Percentiles rank a stretch among this genome's conserved stretches.
Evolutionary conservation across 225 moss, liverwort and hornwort species (phyloP).

Genomic region (Neckera pumila): DNA sequence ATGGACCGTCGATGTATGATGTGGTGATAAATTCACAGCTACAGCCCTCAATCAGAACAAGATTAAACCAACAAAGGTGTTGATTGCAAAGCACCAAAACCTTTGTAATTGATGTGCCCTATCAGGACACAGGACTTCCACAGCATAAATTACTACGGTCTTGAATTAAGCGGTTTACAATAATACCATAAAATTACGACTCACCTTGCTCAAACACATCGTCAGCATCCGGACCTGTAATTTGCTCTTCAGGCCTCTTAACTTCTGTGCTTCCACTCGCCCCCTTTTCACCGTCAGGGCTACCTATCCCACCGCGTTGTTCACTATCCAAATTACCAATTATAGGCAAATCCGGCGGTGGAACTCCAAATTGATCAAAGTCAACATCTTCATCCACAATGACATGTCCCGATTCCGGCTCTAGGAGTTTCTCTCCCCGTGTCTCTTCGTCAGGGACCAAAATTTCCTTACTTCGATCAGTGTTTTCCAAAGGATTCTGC

Average conservation of each 20-base stretch:
- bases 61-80: not conserved
- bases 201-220: slow-evolving; percentile 16
- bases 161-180: not conserved
- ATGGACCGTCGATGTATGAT: not conserved
- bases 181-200: not conserved
- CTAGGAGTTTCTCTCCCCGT: not conserved
- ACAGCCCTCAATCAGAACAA: not conserved
- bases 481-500: slow-evolving; percentile 1
- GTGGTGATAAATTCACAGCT: not conserved
- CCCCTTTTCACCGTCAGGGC: not conserved
- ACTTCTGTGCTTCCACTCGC: not conserved
- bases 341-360: slow-evolving; percentile 33
- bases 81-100: not conserved
- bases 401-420: not conserved
- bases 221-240: not conserved
- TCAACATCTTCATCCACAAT: slow-evolving; percentile 23
- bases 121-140: not conserved
- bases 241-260: not conserved
- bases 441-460: not conserved
- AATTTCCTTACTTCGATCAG: not conserved
- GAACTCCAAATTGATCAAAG: slow-evolving; percentile 41
- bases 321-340: not conserved
- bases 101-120: not conserved
- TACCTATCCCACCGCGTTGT: not conserved
- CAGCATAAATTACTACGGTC: not conserved